Evolutionary conservation across 192 early-diverging fungal genomes (phyloP), one percentile per base, ranked within the genome.

Genomic region (Umbelopsis isabellina): DNA sequence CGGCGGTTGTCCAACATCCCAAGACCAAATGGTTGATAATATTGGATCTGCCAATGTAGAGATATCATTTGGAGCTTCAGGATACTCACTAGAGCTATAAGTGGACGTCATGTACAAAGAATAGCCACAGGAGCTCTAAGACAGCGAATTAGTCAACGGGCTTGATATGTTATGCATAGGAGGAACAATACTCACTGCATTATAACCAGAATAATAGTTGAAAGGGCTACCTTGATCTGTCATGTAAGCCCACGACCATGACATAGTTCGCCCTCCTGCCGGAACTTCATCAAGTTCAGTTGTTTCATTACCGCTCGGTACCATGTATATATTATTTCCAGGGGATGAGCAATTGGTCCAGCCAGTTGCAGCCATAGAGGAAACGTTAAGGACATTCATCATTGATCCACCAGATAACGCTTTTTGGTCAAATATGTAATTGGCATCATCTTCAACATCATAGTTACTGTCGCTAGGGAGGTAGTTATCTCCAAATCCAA

Each of bases 1-100:
- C 6, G 55, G 55, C 25, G 68, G 68, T 48, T 69, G 46, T 44
- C 49, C 41, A 18, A 70, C n/a, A 21, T 77, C 76, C 76, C 76
- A 77, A 11, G 76, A 70, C 76, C 76, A 77, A 22, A 77, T 51
- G 1, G 68, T 70, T 0, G 66, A 66, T 22, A 69, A 10, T 15
- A 77, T 52, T 51, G 51, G 55, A 21, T 66, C 35, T 10, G 23
- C 11, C 13, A 76, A 49, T n/a, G 16, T 41, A 16, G 22, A 27
- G 16, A 44, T 70, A 15, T 52, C 41, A 9, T 65, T 61, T 9
- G 50, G 16, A 21, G 55, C 21, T 18, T 18, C 27, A n/a, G 48
- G 66, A 20, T 67, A 67, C 4, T 3, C 10, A 18, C 18, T 67
- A n/a, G 45, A 37, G 3, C 13, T 20, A 23, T 64, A 75, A 15